phyloP scores from a whole-genome alignment of 2,329 filamentous ascomycete genomes.

The Diaporthe humulicola region DNA sequence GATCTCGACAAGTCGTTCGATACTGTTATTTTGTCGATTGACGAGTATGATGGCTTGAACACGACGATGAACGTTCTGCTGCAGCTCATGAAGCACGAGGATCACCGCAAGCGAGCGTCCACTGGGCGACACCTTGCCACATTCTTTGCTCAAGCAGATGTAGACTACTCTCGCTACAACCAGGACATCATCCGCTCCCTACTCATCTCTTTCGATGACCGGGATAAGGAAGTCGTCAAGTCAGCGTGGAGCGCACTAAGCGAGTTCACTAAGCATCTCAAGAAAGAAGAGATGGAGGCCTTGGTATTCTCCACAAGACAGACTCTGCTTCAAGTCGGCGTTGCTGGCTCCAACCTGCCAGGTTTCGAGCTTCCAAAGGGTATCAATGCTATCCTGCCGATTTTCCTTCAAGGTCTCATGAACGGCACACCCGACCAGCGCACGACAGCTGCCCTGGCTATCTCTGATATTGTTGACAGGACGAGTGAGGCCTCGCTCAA shows the following conservation, averaged over 20 bases:
- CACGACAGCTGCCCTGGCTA: conserved; percentile 90
- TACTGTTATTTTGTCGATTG: conserved; percentile 90
- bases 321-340: conserved; percentile 88
- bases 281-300: conserved; percentile 98
- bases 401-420: conserved; percentile 98
- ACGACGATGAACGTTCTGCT: conserved; percentile 95
- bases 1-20: conserved; percentile 89
- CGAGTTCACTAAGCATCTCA: conserved; percentile 88
- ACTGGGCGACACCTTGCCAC: conserved; percentile 85
- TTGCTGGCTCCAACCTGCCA: conserved; percentile 84
- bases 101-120: conserved; percentile 84
- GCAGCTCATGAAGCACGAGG: conserved; percentile 89
- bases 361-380: conserved; percentile 96
- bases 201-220: conserved; percentile 92
- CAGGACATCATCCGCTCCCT: conserved; percentile 93
- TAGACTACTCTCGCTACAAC: conserved; percentile 96
- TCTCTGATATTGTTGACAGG: conserved; percentile 95
- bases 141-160: conserved; percentile 84
- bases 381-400: conserved; percentile 94
- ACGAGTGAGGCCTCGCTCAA: conserved; percentile 90
- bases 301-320: conserved; percentile 89
- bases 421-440: conserved; percentile 94
- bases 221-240: conserved; percentile 87
- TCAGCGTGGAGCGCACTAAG: conserved; percentile 88
- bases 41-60: conserved; percentile 96